Evolutionary conservation across 2,329 filamentous ascomycete species (phyloP), one percentile per base, ranked within the genome.

Genomic region (Biscogniauxia sp.): DNA sequence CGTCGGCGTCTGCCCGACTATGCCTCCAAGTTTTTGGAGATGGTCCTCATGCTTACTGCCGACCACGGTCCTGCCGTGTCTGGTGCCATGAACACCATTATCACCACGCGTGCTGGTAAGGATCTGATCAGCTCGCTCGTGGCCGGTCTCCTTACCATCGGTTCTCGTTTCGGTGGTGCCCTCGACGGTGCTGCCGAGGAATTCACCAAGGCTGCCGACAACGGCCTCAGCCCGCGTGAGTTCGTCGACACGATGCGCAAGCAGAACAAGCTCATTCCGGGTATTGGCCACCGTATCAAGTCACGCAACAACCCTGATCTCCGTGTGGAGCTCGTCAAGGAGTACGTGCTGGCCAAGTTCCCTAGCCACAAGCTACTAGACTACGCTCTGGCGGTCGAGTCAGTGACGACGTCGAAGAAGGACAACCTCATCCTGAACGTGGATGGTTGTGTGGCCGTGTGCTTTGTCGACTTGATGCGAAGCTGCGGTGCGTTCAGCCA

Each of bases 11-110:
- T 99, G 65, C 95, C 95, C 66, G 84, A 90, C 75, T 98, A 97
- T 78, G 95, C 95, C 74, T 96, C 92, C 86, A 96, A 96, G 83
- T 99, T 99, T 86, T 83, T 99, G 71, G 95, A 99, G 86, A 99
- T 99, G 95, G 95, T 99, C 69, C 94, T 99, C 78, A 99, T 99
- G 95, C 88, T 99, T 75, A 99, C 95, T 75, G 95, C 95, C 72
- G 95, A 99, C 76, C 95, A 99, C 88, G 95, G 95, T 80, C 95
- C 95, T 58, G 95, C 95, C 72, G 95, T 99, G 72, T 99, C 95
- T 72, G 95, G 95, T 86, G 95, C 95, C 79, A 99, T 99, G 95
- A 99, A 99, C 89, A 99, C 95, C 77, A 99, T 99, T 78, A 98
- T 99, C 78, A 99, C 95, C 66, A 99, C 95, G 62, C 92, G 95